Evolutionary conservation across 257 asterid genomes (phyloP).

Genomic region (Penstemon eatonii): DNA sequence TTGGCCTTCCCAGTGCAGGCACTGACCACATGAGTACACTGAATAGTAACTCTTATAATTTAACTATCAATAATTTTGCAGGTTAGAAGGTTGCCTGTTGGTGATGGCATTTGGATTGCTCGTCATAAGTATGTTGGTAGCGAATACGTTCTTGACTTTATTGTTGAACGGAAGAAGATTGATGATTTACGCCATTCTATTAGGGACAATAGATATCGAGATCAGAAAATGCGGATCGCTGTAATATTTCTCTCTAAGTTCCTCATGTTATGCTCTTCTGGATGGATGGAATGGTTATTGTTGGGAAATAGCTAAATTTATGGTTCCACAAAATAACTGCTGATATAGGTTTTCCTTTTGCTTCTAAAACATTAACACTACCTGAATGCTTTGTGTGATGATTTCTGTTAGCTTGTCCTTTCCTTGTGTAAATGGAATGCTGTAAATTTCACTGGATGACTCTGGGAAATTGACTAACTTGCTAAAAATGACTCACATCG

Average conservation of each 20-base stretch:
- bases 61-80: conserved; percentile 28
- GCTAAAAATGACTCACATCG: no score
- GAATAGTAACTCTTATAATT: conserved; percentile 19
- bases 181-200: conserved; percentile 90
- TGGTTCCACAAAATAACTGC: neutral
- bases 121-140: conserved; percentile 57
- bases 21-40: conserved; percentile 8
- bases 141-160: conserved; percentile 92
- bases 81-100: conserved; percentile 93
- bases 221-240: conserved; percentile 91
- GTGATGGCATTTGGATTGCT: conserved; percentile 97
- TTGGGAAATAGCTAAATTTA: neutral
- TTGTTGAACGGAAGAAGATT: conserved; percentile 96
- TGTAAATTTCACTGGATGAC: no score
- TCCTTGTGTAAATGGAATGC: no score
- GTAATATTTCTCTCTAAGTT: conserved; percentile 40
- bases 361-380: no score
- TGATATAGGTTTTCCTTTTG: neutral
- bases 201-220: conserved; percentile 87
- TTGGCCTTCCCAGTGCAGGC: conserved; percentile 19
- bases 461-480: no score
- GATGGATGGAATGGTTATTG: conserved; percentile 15
- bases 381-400: no score
- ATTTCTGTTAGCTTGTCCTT: no score
- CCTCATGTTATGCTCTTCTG: conserved; percentile 23